A percentile compares a stretch with the other conserved stretches of the same genome.
These are phyloP conservation scores for Atkinsonella hypoxylon DNA, from an alignment of 2,329 filamentous ascomycete genomes.

Conservation along the genomic window DNA sequence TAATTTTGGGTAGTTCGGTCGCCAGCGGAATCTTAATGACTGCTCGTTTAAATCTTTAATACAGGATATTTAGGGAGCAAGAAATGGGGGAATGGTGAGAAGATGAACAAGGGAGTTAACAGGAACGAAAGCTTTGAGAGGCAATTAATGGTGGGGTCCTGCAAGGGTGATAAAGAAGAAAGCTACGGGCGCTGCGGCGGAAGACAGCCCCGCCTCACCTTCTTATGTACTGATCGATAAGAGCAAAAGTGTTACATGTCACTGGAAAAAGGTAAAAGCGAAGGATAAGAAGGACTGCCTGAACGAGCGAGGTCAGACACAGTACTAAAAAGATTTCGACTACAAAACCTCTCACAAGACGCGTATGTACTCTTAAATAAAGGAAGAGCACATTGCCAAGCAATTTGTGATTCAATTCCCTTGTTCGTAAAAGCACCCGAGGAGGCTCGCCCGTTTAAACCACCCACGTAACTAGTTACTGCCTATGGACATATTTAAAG, in stretches of 20 bases:
- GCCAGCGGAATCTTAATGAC: background rate
- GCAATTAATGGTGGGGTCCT: background rate
- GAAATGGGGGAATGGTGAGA: background rate
- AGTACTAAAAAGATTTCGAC: background rate
- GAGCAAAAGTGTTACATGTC: conserved; percentile 2
- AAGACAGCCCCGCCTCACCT: conserved; percentile 1
- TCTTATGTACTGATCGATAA: background rate
- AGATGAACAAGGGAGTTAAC: background rate
- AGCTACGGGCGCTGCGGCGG: background rate
- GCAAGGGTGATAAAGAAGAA: background rate
- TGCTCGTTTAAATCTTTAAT: background rate
- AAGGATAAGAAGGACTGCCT: background rate
- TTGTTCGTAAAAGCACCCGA: background rate
- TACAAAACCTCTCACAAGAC: background rate
- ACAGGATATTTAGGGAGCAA: background rate
- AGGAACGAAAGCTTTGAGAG: background rate
- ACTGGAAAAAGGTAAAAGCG: background rate
- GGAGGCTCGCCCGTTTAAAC: background rate
- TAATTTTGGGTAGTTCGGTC: background rate
- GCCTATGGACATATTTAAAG: background rate
- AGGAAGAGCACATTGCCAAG: background rate
- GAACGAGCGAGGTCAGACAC: background rate
- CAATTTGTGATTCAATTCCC: background rate
- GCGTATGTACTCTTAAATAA: background rate
- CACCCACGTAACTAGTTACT: background rate